Conservation (phyloP, 2,329 filamentous ascomycete genomes). For the Curvularia spicifera region DNA sequence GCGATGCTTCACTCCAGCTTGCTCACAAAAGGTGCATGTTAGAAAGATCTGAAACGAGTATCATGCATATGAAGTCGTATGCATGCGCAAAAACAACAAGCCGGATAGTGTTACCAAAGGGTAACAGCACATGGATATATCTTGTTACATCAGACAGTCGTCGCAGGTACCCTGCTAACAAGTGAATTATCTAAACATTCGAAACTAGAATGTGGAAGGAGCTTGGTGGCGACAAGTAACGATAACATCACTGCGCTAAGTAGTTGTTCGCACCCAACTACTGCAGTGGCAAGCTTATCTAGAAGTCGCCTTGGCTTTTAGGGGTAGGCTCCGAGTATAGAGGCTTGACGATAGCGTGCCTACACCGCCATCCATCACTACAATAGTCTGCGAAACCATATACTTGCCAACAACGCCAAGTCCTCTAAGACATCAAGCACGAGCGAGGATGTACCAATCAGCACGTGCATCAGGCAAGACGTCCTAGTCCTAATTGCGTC, state of each 20-base stretch:
- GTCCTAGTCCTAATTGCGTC: constrained; percentile 1
- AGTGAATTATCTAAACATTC: neutral
- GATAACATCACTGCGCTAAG: neutral
- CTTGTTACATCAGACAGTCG: constrained; percentile 10
- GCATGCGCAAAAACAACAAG: constrained; percentile 20
- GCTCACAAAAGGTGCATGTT: constrained; percentile 41
- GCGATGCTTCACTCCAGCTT: constrained; percentile 35
- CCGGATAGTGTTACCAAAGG: constrained; percentile 19
- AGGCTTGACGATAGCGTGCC: neutral
- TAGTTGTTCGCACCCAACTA: neutral
- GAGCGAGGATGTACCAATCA: neutral
- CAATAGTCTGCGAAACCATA: constrained; percentile 16
- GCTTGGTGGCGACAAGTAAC: neutral
- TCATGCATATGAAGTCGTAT: constrained; percentile 32
- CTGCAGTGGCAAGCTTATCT: neutral
- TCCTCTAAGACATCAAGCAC: neutral
- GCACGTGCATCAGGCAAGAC: neutral
- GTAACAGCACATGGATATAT: constrained; percentile 27
- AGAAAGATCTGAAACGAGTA: constrained; percentile 36
- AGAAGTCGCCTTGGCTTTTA: neutral
- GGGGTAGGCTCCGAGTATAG: neutral
- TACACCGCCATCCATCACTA: neutral
- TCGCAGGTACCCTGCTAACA: neutral
- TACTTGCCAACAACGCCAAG: no score
- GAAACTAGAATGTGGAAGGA: neutral